Evolutionary conservation across 345 rosid species (phyloP).

Genomic region (Acer negundo): DNA sequence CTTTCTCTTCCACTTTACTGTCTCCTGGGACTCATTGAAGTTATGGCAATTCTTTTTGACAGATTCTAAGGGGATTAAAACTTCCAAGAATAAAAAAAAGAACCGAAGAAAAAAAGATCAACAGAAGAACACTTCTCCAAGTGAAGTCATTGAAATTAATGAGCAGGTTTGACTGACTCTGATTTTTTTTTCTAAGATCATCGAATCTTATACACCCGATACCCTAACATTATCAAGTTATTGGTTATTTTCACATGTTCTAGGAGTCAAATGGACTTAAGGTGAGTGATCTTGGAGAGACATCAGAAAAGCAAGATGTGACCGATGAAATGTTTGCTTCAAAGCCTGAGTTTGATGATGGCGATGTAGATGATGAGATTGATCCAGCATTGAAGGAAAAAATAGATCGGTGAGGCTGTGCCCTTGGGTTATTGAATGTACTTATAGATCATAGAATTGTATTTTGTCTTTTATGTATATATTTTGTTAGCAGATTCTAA

Average conservation of each 20-base stretch:
- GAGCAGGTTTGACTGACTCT: conserved; percentile 42
- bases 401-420: conserved; percentile 67
- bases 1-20: conserved; percentile 34
- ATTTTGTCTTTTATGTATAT: too few relatives aligned
- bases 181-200: not conserved
- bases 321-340: conserved; percentile 42
- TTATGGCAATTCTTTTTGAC: conserved; percentile 39
- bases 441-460: not conserved
- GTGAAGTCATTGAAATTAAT: conserved; percentile 33
- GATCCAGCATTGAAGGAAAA: conserved; percentile 83
- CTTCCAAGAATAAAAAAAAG: conserved; percentile 67
- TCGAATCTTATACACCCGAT: not conserved
- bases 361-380: conserved; percentile 69
- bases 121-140: conserved; percentile 40
- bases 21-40: conserved; percentile 40
- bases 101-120: conserved; percentile 67
- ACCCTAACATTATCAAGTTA: conserved; percentile 16
- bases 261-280: conserved; percentile 49
- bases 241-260: conserved; percentile 22
- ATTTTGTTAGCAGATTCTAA: not conserved
- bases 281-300: conserved; percentile 38
- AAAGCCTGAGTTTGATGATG: conserved; percentile 60
- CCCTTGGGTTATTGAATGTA: not conserved
- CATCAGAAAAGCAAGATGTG: conserved; percentile 39
- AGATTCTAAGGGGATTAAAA: conserved; percentile 67